These are phyloP conservation scores for Gossypium lobatum DNA, from an alignment of 441 rosid species.

Conservation along the genomic window DNA sequence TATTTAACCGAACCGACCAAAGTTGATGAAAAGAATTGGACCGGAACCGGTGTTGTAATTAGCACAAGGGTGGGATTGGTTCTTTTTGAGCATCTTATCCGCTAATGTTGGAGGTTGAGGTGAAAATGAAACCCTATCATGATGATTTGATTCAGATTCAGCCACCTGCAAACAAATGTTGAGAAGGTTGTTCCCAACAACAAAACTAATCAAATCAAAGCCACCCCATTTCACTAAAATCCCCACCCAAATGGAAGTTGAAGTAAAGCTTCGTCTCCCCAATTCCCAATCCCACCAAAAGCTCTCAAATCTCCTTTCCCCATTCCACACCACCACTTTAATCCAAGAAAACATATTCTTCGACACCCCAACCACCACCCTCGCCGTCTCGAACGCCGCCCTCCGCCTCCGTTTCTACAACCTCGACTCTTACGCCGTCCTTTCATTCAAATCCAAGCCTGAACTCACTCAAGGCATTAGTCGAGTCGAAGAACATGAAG, in stretches of 20 bases:
- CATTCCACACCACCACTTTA: slow-evolving; percentile 36
- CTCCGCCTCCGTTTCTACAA: slow-evolving; percentile 68
- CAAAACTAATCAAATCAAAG: neutral
- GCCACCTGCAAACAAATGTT: neutral
- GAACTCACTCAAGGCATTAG: slow-evolving; percentile 30
- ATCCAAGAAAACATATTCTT: slow-evolving; percentile 61
- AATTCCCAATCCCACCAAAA: slow-evolving; percentile 36
- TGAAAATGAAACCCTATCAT: neutral
- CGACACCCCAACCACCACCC: slow-evolving; percentile 38
- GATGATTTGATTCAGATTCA: neutral
- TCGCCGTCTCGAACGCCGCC: slow-evolving; percentile 37
- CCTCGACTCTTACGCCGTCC: slow-evolving; percentile 36
- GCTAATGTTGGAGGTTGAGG: neutral
- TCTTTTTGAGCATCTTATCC: slow-evolving; percentile 9
- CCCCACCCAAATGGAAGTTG: slow-evolving; percentile 39
- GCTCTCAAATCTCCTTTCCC: slow-evolving; percentile 38
- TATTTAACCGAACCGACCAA: neutral
- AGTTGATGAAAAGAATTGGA: neutral
- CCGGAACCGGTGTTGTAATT: neutral
- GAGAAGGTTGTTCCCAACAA: neutral
- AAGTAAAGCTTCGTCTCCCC: slow-evolving; percentile 51
- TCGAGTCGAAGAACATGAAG: slow-evolving; percentile 39
- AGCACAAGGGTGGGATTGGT: neutral
- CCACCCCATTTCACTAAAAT: neutral
- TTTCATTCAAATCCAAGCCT: slow-evolving; percentile 55